phyloP scores from a whole-genome alignment of 805 yeast genomes.

The Kluyveromyces siamensis region DNA sequence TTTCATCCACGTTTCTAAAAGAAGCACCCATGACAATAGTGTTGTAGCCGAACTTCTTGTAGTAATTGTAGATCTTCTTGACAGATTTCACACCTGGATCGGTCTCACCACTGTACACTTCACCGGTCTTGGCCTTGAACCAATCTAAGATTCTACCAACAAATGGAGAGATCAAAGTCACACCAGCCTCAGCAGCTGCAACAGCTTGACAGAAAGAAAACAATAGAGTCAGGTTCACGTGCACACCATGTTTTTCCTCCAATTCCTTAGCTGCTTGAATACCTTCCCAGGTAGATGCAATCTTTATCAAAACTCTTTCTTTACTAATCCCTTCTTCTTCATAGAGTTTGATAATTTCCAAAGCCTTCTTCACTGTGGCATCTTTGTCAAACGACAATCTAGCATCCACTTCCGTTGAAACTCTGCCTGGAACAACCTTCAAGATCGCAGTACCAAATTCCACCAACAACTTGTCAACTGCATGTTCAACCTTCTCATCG shows the following conservation, averaged over 20 bases:
- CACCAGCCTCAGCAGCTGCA: conserved; percentile 96
- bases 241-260: conserved; percentile 83
- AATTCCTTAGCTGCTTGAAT: conserved; percentile 96
- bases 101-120: conserved; percentile 61
- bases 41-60: conserved; percentile 92
- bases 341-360: conserved; percentile 82
- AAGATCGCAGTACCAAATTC: conserved; percentile 94
- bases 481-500: conserved; percentile 61
- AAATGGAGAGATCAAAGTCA: conserved; percentile 94
- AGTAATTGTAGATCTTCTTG: conserved; percentile 85
- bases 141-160: conserved; percentile 99
- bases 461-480: conserved; percentile 86
- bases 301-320: conserved; percentile 89
- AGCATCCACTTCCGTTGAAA: conserved; percentile 98
- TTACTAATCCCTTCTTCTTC: conserved; percentile 74
- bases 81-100: conserved; percentile 98
- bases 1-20: conserved; percentile 94
- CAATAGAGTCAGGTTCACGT: conserved; percentile 89
- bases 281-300: conserved; percentile 99
- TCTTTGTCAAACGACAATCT: conserved; percentile 93
- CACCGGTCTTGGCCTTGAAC: conserved; percentile 91
- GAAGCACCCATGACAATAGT: conserved; percentile 99
- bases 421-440: conserved; percentile 96
- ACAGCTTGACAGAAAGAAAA: conserved; percentile 97
- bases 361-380: conserved; percentile 89